Evolutionary conservation across 1,139 yeast genomes (phyloP).

Genomic region (Debaryomyces sp.): DNA sequence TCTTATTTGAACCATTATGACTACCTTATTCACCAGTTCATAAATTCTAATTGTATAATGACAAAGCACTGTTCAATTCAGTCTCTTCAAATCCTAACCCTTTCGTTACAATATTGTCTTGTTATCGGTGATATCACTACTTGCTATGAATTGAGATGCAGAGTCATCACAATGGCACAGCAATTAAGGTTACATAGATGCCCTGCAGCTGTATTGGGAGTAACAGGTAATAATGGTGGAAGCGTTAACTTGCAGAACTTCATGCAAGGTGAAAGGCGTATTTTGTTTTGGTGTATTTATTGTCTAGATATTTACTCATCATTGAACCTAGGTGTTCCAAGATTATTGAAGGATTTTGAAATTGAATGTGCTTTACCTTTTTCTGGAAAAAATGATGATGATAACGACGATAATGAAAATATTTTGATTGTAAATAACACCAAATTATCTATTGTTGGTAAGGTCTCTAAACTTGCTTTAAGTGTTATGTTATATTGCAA

Average conservation of each 20-base stretch:
- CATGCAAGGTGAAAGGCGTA: constrained; percentile 81
- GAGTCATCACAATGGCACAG: constrained; percentile 81
- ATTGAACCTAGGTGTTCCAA: constrained; percentile 78
- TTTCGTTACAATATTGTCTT: constrained; percentile 72
- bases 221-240: constrained; percentile 49
- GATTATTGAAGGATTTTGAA: constrained; percentile 76
- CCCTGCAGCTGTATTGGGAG: constrained; percentile 75
- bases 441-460: constrained; percentile 64
- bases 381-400: constrained; percentile 53
- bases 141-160: constrained; percentile 74
- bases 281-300: constrained; percentile 83
- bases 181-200: constrained; percentile 84
- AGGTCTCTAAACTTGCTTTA: constrained; percentile 63
- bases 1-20: constrained; percentile 49
- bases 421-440: constrained; percentile 61
- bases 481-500: constrained; percentile 71
- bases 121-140: constrained; percentile 75
- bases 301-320: constrained; percentile 77
- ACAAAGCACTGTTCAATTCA: constrained; percentile 65
- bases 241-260: constrained; percentile 51
- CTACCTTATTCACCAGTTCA: constrained; percentile 53
- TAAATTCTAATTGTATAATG: constrained; percentile 52
- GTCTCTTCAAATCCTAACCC: constrained; percentile 67
- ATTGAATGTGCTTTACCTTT: constrained; percentile 86
- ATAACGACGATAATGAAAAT: constrained; percentile 51